phyloP scores from a whole-genome alignment of 768 basidiomycete genomes.

The Grammothele lineata region DNA sequence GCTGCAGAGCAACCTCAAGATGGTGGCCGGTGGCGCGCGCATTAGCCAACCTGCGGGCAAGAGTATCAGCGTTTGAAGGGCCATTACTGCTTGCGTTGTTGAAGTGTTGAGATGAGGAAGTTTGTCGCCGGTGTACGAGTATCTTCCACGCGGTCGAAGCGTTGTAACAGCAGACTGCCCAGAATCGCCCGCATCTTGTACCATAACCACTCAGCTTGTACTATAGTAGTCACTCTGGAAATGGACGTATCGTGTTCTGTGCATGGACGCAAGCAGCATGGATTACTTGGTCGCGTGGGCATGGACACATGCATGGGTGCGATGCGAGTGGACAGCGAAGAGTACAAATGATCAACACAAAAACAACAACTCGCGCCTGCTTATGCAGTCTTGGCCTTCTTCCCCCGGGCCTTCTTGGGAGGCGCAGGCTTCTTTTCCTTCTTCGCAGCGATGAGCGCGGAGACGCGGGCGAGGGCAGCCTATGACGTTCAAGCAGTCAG shows the following conservation, averaged over 20 bases:
- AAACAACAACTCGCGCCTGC: slow-evolving; percentile 4
- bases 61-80: slow-evolving; percentile 4
- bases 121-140: too few species aligned
- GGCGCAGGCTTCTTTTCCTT: slow-evolving; percentile 64
- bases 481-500: slow-evolving; percentile 25
- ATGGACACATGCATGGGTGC: slow-evolving; percentile 13
- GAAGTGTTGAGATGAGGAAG: too few species aligned
- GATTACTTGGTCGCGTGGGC: slow-evolving; percentile 14
- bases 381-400: slow-evolving; percentile 42
- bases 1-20: slow-evolving; percentile 3
- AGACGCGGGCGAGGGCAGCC: slow-evolving; percentile 75
- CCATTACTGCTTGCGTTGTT: neutral
- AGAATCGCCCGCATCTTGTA: too few species aligned
- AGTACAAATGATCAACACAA: slow-evolving; percentile 14
- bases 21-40: slow-evolving; percentile 12
- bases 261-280: slow-evolving; percentile 15
- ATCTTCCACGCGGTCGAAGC: too few species aligned
- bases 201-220: neutral
- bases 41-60: slow-evolving; percentile 18
- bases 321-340: slow-evolving; percentile 15
- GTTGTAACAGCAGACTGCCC: too few species aligned
- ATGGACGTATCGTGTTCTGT: neutral
- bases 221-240: neutral
- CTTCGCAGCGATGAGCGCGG: slow-evolving; percentile 66
- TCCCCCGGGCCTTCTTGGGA: slow-evolving; percentile 69